Base-by-base conservation (phyloP, 179 eudicot species). In the Beta corolliflora region DNA sequence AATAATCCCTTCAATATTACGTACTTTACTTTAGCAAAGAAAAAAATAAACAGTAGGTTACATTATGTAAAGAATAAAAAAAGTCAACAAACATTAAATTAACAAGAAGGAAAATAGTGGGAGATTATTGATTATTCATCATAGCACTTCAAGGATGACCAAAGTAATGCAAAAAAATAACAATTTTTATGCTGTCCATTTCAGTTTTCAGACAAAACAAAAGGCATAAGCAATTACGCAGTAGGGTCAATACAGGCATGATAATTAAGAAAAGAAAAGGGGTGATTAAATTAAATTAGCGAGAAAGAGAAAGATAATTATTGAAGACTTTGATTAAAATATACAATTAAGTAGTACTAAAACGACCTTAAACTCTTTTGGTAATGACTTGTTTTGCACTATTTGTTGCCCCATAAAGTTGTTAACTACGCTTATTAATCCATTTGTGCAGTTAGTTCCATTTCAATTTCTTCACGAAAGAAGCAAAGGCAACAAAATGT, bases 81-180 rank as follows among this genome's bases (percentile, higher is more conserved):
- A 50, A n/a, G 80, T 81, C 83, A 81, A 81, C 48, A 81, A 81
- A 68, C 48, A 50, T 61, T n/a, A 52, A 45, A 5, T 45, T 29
- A 50, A 25, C n/a, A 73, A 56, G 3, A 54, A 83, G 7, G 53
- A 54, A 63, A 75, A 71, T 61, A 80, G 76, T 84, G 80, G 80
- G 77, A 44, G 63, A 25, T 0, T 76, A 80, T 71, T 74, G 63
- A 79, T 76, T 71, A 75, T 53, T 74, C 64, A 75, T 79, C 9
- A 79, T 71, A 29, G 63, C 80, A 76, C 78, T 77, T 75, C 76
- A 81, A 63, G 76, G 80, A 83, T 65, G 81, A 78, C 73, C 48
- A 41, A 77, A 61, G 77, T 58, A 58, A 59, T 36, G 19, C 65
- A 73, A 25, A 76, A 44, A 70, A 60, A 63, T 21, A 5, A 4